Conservation (phyloP, 2,329 filamentous ascomycete species). For the Phaeosphaeria sp. region DNA sequence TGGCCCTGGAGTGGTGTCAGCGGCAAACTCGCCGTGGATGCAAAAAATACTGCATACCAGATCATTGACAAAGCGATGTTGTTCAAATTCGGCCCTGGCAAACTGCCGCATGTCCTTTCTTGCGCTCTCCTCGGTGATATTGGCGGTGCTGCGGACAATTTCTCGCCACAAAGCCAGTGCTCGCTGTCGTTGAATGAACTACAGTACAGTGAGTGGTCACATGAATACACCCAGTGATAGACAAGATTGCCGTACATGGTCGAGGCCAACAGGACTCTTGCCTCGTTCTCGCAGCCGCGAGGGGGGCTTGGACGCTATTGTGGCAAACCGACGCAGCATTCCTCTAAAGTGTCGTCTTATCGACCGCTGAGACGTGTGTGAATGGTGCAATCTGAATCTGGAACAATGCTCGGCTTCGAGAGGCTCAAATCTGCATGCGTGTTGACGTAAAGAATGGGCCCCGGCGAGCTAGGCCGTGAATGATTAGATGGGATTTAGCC, state of each 20-base stretch:
- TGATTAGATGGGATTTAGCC: constrained; percentile 11
- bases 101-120: constrained; percentile 55
- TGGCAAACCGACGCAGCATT: constrained; percentile 45
- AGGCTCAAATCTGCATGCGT: constrained; percentile 17
- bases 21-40: no score
- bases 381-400: background rate
- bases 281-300: constrained; percentile 40
- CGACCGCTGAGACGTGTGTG: background rate
- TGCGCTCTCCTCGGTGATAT: constrained; percentile 37
- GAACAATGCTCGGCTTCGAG: constrained; percentile 8
- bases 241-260: constrained; percentile 28
- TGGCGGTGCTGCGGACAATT: constrained; percentile 52
- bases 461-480: constrained; percentile 10
- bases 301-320: constrained; percentile 35
- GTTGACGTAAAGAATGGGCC: constrained; percentile 26
- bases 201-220: constrained; percentile 12
- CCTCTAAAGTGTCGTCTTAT: constrained; percentile 3
- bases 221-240: background rate
- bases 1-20: constrained; percentile 44
- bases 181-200: constrained; percentile 59
- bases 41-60: constrained; percentile 42
- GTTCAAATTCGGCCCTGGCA: constrained; percentile 58
- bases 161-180: constrained; percentile 57
- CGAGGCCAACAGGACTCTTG: constrained; percentile 41
- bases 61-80: constrained; percentile 55